Conservation (phyloP, 2,329 filamentous ascomycete species). For the Pseudocercospora crystallina region DNA sequence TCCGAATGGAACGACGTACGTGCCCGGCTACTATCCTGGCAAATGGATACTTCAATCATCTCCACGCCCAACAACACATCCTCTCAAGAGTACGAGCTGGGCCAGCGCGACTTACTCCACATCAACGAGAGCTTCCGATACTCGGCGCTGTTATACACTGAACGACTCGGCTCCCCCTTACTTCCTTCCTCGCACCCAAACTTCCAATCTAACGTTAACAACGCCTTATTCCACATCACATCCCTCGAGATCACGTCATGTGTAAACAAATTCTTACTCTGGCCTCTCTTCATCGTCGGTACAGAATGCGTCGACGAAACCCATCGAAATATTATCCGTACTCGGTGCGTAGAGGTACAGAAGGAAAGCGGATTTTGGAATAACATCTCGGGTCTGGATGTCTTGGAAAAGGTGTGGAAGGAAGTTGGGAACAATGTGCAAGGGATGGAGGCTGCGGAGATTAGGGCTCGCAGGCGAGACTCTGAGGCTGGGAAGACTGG, state of each 20-base stretch:
- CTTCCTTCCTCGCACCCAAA: slow-evolving; percentile 71
- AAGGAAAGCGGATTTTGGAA: slow-evolving; percentile 89
- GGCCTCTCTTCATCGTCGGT: slow-evolving; percentile 88
- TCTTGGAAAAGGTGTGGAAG: slow-evolving; percentile 81
- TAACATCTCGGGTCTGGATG: slow-evolving; percentile 80
- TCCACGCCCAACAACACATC: slow-evolving; percentile 27
- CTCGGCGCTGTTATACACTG: slow-evolving; percentile 83
- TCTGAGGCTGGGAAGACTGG: slow-evolving; percentile 26
- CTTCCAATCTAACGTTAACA: slow-evolving; percentile 79
- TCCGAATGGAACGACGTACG: slow-evolving; percentile 81
- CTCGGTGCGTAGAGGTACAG: slow-evolving; percentile 82
- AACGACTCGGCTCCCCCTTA: slow-evolving; percentile 77
- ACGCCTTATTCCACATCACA: slow-evolving; percentile 79
- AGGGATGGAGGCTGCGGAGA: slow-evolving; percentile 28
- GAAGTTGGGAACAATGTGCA: slow-evolving; percentile 28
- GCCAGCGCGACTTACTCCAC: slow-evolving; percentile 71
- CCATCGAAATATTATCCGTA: slow-evolving; percentile 75
- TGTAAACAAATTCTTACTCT: slow-evolving; percentile 85
- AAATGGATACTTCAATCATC: slow-evolving; percentile 59
- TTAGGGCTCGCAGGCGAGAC: slow-evolving; percentile 30
- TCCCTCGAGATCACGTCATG: slow-evolving; percentile 70
- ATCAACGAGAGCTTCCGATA: slow-evolving; percentile 90
- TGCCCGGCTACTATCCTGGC: slow-evolving; percentile 74
- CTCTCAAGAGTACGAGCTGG: slow-evolving; percentile 24
- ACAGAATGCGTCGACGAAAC: slow-evolving; percentile 82